Conservation (phyloP, 2,329 filamentous ascomycete genomes). For the Calonectria pseudoturangicola region DNA sequence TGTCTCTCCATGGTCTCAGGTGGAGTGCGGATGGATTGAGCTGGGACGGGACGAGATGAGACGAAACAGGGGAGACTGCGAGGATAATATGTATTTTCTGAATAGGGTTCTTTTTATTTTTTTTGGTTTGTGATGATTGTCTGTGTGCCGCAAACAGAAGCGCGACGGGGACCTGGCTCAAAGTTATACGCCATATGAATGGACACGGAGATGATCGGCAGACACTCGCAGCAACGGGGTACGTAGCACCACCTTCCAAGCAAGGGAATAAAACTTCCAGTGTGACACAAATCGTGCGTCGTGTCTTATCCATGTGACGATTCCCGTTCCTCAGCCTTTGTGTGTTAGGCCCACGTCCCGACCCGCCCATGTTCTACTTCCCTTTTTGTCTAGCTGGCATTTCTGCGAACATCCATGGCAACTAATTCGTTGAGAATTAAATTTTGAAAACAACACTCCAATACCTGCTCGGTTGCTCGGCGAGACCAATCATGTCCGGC, state of each 20-base stretch:
- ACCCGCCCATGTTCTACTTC: conserved; percentile 27
- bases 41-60: neutral
- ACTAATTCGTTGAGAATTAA: neutral
- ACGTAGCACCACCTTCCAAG: conserved; percentile 42
- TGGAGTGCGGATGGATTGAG: conserved; percentile 3
- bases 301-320: conserved; percentile 14
- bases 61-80: neutral
- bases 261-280: conserved; percentile 30
- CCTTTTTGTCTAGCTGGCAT: conserved; percentile 3
- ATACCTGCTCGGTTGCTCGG: conserved; percentile 29
- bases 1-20: conserved; percentile 51
- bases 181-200: conserved; percentile 31
- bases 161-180: conserved; percentile 16
- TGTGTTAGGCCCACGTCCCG: conserved; percentile 24
- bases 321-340: conserved; percentile 24
- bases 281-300: conserved; percentile 20
- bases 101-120: neutral
- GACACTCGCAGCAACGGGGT: conserved; percentile 18
- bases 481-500: conserved; percentile 47
- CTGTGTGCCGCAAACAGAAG: conserved; percentile 33
- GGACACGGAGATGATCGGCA: conserved; percentile 36
- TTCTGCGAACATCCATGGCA: conserved; percentile 6
- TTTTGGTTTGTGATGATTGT: neutral
- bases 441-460: neutral
- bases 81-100: conserved; percentile 8